Base-by-base conservation (phyloP, 768 basidiomycete genomes). In the Leccinum subgranulosum region DNA sequence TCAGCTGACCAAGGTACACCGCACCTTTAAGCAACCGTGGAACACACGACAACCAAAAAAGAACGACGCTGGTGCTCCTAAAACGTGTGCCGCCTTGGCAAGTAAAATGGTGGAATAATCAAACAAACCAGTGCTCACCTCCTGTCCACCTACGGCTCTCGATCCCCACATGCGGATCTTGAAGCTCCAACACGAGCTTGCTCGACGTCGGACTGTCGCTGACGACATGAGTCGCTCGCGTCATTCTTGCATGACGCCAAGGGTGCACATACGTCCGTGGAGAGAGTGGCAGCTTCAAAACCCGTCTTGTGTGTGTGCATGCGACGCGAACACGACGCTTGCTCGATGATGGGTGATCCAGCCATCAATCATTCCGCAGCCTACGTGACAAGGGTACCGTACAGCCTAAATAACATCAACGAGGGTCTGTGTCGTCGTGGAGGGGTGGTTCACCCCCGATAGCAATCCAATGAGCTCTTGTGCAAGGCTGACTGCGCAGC, bases 391-490 rank as follows among this genome's bases (percentile, higher is more conserved):
- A 39, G 47, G 49, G 53, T 8, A 3, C 2, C 21, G 57, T 68
- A 60, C 60, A 59, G 66, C 68, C 61, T 21, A 51, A 17, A 39
- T 19, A 46, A 49, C 48, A 59, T 62, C 60, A 34, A 58, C 28
- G 53, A 53, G 10, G 43, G 28, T 25, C 47, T 17, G 39, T 50
- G 54, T 29, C 11, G 47, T 23, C 28, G 51, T 33, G 48, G 43
- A 39, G 51, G 34, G 29, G 29, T 29, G 29, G 29, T n/a, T 31
- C 39, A 17, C 15, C 51, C 45, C 41, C 7, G 21, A 47, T 15
- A 31, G 33, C 41, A 28, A 28, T 19, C 49, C 49, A 49, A 51
- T 57, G 51, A 41, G 50, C 25, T 17, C 29, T 45, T 33, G 36
- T 12, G 33, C 3, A 23, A 21, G 43, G 10, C 19, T 25, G 52